These are phyloP conservation scores for Plasmodium chabaudi DNA, from an alignment of 169 alveolate species.

Conservation along the genomic window DNA sequence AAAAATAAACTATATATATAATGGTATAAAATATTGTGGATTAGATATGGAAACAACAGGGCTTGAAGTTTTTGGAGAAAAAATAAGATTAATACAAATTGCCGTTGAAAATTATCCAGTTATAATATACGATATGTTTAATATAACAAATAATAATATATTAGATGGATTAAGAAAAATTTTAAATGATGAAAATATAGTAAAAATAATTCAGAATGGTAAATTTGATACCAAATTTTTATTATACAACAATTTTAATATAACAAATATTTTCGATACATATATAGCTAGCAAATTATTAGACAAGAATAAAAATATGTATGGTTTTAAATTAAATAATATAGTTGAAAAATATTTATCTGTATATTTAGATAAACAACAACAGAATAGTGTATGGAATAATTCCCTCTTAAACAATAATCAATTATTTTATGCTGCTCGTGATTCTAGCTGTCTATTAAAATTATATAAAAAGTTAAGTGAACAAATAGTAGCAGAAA, in stretches of 20 bases:
- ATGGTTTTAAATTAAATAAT: slow-evolving; percentile 85
- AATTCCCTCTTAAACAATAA: slow-evolving; percentile 80
- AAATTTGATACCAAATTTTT: slow-evolving; percentile 88
- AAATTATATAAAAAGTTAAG: slow-evolving; percentile 85
- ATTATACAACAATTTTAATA: slow-evolving; percentile 65
- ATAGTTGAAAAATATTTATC: slow-evolving; percentile 86
- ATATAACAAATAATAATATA: slow-evolving; percentile 56
- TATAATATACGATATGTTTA: slow-evolving; percentile 82
- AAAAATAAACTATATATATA: slow-evolving; percentile 73
- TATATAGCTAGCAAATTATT: slow-evolving; percentile 85
- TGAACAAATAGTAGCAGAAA: slow-evolving; percentile 79
- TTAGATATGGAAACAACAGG: slow-evolving; percentile 91
- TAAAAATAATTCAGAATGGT: slow-evolving; percentile 88
- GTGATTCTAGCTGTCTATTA: slow-evolving; percentile 88
- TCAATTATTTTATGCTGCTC: slow-evolving; percentile 88
- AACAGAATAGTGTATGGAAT: slow-evolving; percentile 89
- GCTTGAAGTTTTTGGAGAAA: slow-evolving; percentile 82
- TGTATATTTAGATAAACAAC: slow-evolving; percentile 86
- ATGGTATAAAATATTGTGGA: slow-evolving; percentile 78
- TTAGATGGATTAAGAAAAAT: slow-evolving; percentile 77
- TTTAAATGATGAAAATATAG: slow-evolving; percentile 72
- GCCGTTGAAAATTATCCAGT: slow-evolving; percentile 84
- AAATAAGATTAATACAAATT: slow-evolving; percentile 82
- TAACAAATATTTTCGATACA: slow-evolving; percentile 86
- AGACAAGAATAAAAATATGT: slow-evolving; percentile 82